These are phyloP conservation scores for Yarrowia yakushimensis DNA, from an alignment of 805 yeast genomes.

Conservation along the genomic window DNA sequence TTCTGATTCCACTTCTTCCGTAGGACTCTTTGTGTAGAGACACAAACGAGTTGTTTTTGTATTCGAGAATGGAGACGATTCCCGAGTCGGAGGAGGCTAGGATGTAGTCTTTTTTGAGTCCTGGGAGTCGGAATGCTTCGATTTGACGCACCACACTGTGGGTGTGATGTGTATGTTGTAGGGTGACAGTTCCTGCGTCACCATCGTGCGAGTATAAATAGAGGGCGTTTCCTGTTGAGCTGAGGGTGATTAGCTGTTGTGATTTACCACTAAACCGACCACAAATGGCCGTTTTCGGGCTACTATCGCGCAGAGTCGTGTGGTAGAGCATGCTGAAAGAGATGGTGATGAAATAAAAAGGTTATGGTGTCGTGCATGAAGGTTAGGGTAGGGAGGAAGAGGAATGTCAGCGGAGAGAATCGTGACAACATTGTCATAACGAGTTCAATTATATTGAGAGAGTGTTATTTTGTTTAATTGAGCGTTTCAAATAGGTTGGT, in stretches of 20 bases:
- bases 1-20: conserved; percentile 68
- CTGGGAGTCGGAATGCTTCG: conserved; percentile 50
- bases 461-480: too few relatives aligned
- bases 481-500: too few relatives aligned
- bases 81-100: conserved; percentile 80
- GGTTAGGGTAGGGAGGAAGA: too few relatives aligned
- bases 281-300: neutral
- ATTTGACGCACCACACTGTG: conserved; percentile 60
- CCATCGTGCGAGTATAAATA: neutral
- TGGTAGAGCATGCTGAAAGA: neutral
- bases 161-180: neutral
- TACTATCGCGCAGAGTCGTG: neutral
- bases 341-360: neutral
- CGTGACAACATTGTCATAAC: too few relatives aligned
- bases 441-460: too few relatives aligned
- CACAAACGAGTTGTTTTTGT: conserved; percentile 43
- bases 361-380: neutral
- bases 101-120: conserved; percentile 54
- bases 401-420: too few relatives aligned
- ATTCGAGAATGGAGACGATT: conserved; percentile 52
- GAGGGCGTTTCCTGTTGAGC: conserved; percentile 5
- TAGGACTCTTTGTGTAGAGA: conserved; percentile 57
- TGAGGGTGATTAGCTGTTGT: neutral
- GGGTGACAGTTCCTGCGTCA: neutral
- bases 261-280: conserved; percentile 1